phyloP scores from a whole-genome alignment of 331 rosid species.

The Malus hybrid region DNA sequence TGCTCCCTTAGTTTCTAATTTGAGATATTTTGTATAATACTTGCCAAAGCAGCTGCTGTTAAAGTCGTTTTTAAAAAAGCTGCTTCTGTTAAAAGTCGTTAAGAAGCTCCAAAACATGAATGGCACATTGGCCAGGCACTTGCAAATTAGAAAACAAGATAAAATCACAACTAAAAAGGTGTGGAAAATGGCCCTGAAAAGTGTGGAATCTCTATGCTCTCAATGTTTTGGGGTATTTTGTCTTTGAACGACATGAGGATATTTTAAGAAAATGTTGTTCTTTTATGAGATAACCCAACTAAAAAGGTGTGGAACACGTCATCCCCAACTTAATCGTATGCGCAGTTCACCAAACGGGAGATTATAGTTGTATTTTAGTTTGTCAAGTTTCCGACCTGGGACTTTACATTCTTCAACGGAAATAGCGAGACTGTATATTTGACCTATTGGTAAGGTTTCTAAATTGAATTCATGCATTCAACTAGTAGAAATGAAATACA shows the following conservation, averaged over 20 bases:
- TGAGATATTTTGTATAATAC: slow-evolving; percentile 3
- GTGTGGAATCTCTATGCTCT: slow-evolving; percentile 11
- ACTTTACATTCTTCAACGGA: neutral
- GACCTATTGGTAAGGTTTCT: neutral
- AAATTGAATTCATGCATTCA: neutral
- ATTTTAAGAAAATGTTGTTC: neutral
- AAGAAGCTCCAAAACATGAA: slow-evolving; percentile 24
- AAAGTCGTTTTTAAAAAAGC: slow-evolving; percentile 17
- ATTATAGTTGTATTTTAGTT: neutral
- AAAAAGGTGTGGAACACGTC: too few species aligned
- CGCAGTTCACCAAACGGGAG: neutral
- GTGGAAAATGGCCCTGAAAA: slow-evolving; percentile 10
- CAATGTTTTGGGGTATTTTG: slow-evolving; percentile 10
- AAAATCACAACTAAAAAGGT: slow-evolving; percentile 5
- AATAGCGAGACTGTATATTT: neutral
- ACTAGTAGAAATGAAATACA: neutral
- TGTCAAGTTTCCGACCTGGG: neutral
- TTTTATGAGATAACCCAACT: neutral
- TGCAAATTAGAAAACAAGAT: slow-evolving; percentile 25
- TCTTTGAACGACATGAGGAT: slow-evolving; percentile 18
- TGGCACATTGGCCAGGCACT: slow-evolving; percentile 9
- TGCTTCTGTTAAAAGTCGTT: slow-evolving; percentile 4
- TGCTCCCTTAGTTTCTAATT: neutral
- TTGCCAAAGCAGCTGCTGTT: slow-evolving; percentile 17
- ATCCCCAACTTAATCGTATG: neutral